Base-by-base conservation (phyloP, 2,329 filamentous ascomycete genomes). In the Alternaria sp. region DNA sequence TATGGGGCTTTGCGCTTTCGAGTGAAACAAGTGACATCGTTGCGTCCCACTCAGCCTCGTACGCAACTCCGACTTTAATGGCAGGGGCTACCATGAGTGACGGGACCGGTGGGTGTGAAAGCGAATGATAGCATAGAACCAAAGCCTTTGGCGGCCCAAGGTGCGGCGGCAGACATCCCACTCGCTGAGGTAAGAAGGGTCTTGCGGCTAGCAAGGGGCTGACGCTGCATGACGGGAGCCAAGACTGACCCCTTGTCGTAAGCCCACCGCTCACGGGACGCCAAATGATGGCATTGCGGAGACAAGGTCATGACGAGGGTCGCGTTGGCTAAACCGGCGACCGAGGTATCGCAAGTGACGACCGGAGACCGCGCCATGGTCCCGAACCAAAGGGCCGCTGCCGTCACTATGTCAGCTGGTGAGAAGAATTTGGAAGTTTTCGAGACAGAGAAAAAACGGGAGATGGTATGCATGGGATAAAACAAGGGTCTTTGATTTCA, bases 401-500 rank as follows among this genome's bases (percentile, higher is more conserved):
- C 50, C 61, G 64, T 67, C 67, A 69, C 60, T 50, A 44, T 57
- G 64, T 62, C 49, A 62, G 57, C 46, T 19, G n/a, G 51, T 32
- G 46, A 32, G 43, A 40, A 45, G 32, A 54, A 21, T 36, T 23
- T 15, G 44, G 47, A 32, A 45, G 15, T 50, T 17, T 51, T 6
- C 54, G 12, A 49, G 13, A 51, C 23, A 28, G 36, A 45, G 55
- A 54, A 50, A 54, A 50, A 57, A 12, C 36, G 47, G 49, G 56
- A 30, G 45, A 52, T 57, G 45, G 17, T 43, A 25, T 36, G 36
- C 36, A 54, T 59, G 57, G 30, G 19, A 30, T 60, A 12, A n/a
- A 66, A 60, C 63, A 63, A 50, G 69, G 66, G 68, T 75, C 61
- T 74, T 70, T 69, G 52, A 69, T 71, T 73, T 73, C 49, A 69